phyloP scores from a whole-genome alignment of 805 yeast genomes.

The Diddensiella caesifluorescens region DNA sequence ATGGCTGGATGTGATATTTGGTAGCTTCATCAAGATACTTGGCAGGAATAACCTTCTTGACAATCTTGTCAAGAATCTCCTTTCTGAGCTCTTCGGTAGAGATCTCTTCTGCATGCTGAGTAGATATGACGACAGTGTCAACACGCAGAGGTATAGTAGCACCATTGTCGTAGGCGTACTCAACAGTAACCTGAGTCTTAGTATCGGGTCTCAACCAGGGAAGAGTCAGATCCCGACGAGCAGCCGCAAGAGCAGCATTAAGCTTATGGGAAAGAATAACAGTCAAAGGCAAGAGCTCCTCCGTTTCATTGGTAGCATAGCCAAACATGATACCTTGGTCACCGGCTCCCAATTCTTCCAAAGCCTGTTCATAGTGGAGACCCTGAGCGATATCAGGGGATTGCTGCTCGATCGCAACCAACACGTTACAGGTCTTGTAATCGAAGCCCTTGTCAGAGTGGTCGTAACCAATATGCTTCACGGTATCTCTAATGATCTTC shows the following conservation, averaged over 20 bases:
- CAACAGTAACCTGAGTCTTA: slow-evolving; percentile 98
- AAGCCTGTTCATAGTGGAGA: slow-evolving; percentile 88
- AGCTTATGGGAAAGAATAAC: slow-evolving; percentile 90
- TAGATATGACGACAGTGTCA: slow-evolving; percentile 94
- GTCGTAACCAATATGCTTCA: slow-evolving; percentile 98
- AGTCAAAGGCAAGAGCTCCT: slow-evolving; percentile 94
- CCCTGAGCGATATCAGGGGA: slow-evolving; percentile 99
- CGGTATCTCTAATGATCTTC: slow-evolving; percentile 95
- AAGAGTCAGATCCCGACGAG: slow-evolving; percentile 92
- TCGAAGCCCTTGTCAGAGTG: slow-evolving; percentile 94
- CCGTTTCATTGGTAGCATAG: slow-evolving; percentile 98
- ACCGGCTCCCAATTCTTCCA: slow-evolving; percentile 99
- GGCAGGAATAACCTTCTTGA: slow-evolving; percentile 89
- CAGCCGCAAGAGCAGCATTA: slow-evolving; percentile 93
- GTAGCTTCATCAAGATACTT: slow-evolving; percentile 90
- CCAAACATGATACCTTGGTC: slow-evolving; percentile 99
- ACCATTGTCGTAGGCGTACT: slow-evolving; percentile 90
- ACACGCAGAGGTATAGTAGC: slow-evolving; percentile 94
- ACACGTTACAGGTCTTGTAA: slow-evolving; percentile 97
- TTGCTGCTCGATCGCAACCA: slow-evolving; percentile 99
- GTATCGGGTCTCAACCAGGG: slow-evolving; percentile 99
- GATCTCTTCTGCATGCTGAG: slow-evolving; percentile 97
- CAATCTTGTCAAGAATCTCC: slow-evolving; percentile 70
- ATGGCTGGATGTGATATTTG: slow-evolving; percentile 96
- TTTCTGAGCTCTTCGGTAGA: slow-evolving; percentile 86